A percentile compares a stretch with the other conserved stretches of the same genome.
These are phyloP conservation scores for Trichoderma lentiforme DNA, from an alignment of 2,329 filamentous ascomycete species.

Conservation along the genomic window DNA sequence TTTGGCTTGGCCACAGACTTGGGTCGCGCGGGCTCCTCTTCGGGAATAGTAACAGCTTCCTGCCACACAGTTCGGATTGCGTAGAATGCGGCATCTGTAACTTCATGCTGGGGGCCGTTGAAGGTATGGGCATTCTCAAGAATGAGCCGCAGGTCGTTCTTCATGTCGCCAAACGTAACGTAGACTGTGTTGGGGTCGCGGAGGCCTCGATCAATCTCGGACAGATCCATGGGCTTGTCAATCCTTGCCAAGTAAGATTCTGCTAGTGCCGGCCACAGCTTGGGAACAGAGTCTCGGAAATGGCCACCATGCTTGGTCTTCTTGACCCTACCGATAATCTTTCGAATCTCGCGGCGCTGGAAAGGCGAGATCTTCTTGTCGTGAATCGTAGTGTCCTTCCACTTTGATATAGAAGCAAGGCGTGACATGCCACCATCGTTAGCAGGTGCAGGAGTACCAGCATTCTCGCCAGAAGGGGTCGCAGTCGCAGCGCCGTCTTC, in stretches of 20 bases:
- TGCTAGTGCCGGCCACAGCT: conserved; percentile 71
- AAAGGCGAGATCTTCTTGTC: conserved; percentile 52
- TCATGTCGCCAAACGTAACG: conserved; percentile 65
- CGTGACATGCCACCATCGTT: conserved; percentile 10
- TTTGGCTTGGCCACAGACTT: conserved; percentile 46
- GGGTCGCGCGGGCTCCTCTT: conserved; percentile 56
- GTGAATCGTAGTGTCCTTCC: conserved; percentile 44
- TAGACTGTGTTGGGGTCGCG: conserved; percentile 62
- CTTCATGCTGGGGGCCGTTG: conserved; percentile 74
- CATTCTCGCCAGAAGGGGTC: conserved; percentile 23
- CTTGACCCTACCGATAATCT: conserved; percentile 70
- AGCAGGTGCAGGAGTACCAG: conserved; percentile 20
- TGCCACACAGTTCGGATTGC: conserved; percentile 56
- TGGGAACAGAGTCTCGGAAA: conserved; percentile 76
- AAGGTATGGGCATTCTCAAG: conserved; percentile 75
- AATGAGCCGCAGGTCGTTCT: conserved; percentile 72
- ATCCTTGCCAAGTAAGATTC: conserved; percentile 68
- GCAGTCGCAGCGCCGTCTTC: conserved; percentile 30
- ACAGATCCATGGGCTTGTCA: conserved; percentile 78
- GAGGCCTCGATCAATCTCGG: conserved; percentile 75
- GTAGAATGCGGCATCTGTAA: conserved; percentile 56
- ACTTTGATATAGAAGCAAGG: conserved; percentile 34
- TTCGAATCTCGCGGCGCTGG: conserved; percentile 61
- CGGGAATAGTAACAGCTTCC: conserved; percentile 43
- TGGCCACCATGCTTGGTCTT: conserved; percentile 77